These are phyloP conservation scores for Penicillium antarcticum DNA, from an alignment of 495 filamentous ascomycete genomes.

Conservation along the genomic window DNA sequence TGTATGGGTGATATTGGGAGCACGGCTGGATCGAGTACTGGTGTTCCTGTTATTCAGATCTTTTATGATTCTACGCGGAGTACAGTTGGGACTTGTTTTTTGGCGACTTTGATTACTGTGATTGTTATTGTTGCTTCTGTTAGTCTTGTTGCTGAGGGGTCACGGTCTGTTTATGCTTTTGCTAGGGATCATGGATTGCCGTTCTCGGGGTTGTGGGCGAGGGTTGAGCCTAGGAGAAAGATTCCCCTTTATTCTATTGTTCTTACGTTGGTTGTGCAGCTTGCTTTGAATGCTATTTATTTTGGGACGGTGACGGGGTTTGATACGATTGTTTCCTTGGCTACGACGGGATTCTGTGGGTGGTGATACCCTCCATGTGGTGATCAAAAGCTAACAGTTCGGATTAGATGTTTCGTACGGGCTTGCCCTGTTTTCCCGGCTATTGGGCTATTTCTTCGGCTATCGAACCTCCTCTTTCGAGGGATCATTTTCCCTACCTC, in stretches of 20 bases:
- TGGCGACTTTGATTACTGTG: conserved; percentile 42
- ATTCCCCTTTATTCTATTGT: conserved; percentile 46
- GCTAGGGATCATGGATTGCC: conserved; percentile 48
- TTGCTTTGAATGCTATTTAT: conserved; percentile 52
- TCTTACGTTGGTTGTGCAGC: conserved; percentile 39
- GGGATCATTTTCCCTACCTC: conserved; percentile 27
- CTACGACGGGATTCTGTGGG: conserved; percentile 54
- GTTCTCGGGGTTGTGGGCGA: conserved; percentile 40
- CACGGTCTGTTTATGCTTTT: conserved; percentile 46
- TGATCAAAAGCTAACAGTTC: conserved; percentile 7
- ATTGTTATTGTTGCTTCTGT: conserved; percentile 40
- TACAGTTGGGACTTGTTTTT: conserved; percentile 38
- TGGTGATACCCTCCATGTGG: conserved; percentile 3
- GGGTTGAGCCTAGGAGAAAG: conserved; percentile 33
- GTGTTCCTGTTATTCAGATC: conserved; percentile 46
- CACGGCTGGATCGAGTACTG: conserved; percentile 40
- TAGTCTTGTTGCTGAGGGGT: conserved; percentile 43
- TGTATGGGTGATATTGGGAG: conserved; percentile 46
- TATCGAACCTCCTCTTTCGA: conserved; percentile 26
- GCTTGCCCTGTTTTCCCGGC: conserved; percentile 45
- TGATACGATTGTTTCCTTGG: conserved; percentile 52
- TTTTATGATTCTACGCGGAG: conserved; percentile 48
- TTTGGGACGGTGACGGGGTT: conserved; percentile 54
- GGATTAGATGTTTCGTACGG: conserved; percentile 49
- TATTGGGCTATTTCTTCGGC: conserved; percentile 43